phyloP scores from a whole-genome alignment of 176 grass and related monocot species.

The Carex kokanica region DNA sequence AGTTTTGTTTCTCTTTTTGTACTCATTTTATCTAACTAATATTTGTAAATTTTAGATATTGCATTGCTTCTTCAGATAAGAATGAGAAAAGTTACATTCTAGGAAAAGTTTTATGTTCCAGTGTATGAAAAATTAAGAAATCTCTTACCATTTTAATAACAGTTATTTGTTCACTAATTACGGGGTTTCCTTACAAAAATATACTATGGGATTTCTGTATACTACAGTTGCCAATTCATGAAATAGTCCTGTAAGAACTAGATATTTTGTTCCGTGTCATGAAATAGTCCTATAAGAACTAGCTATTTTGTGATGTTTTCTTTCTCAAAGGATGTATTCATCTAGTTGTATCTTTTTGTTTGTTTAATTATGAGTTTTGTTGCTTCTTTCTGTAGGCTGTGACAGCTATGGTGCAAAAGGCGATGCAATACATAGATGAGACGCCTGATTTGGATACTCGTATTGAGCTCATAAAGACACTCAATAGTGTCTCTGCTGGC shows the following conservation, averaged over 20 bases:
- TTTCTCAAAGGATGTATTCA: neutral
- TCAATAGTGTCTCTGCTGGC: constrained; percentile 87
- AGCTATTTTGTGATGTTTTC: neutral
- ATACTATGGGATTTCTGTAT: neutral
- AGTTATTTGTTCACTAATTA: neutral
- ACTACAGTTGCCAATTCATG: neutral
- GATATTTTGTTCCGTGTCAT: neutral
- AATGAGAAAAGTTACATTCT: neutral
- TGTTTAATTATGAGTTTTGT: neutral
- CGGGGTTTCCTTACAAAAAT: neutral
- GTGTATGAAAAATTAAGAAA: neutral
- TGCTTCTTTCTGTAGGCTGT: constrained; percentile 55
- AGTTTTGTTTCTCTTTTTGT: neutral
- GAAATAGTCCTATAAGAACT: neutral
- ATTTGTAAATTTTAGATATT: neutral
- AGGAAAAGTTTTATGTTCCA: neutral
- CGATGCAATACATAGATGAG: constrained; percentile 94
- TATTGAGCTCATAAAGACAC: constrained; percentile 85
- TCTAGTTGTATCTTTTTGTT: neutral
- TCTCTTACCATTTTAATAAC: neutral
- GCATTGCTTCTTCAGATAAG: neutral
- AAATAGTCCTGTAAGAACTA: neutral
- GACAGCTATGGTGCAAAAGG: constrained; percentile 82
- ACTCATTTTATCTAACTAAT: neutral
- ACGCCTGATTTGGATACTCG: constrained; percentile 78